These are phyloP conservation scores for Vitis riparia DNA, from an alignment of 164 flowering plant species.

Conservation along the genomic window DNA sequence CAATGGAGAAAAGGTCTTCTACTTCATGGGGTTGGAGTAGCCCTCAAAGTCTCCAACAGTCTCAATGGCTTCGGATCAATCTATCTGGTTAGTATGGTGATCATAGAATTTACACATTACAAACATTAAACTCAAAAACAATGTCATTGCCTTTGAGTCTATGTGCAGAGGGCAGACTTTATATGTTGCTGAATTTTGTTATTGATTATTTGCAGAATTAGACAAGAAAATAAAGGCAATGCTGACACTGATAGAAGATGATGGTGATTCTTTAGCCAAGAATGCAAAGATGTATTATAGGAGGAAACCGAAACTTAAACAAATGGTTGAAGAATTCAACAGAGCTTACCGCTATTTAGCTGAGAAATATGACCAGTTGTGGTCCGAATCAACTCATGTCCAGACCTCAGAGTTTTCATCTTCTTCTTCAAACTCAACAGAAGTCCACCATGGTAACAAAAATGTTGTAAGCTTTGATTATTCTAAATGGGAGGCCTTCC, in stretches of 20 bases:
- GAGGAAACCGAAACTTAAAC: conserved; percentile 12
- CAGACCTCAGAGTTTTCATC: conserved; percentile 15
- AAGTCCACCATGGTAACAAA: background rate
- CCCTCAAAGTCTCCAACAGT: conserved; percentile 16
- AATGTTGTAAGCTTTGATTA: background rate
- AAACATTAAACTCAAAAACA: too few relatives aligned
- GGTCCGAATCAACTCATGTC: conserved; percentile 4
- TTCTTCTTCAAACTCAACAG: conserved; percentile 13
- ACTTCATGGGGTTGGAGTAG: conserved; percentile 1
- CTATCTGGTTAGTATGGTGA: conserved; percentile 28
- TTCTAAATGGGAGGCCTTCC: conserved; percentile 11
- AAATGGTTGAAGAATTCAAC: conserved; percentile 38
- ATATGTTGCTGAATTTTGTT: too few relatives aligned
- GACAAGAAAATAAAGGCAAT: conserved; percentile 31
- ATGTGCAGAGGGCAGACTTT: too few relatives aligned
- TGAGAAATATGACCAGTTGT: conserved; percentile 27
- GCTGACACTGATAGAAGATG: conserved; percentile 30
- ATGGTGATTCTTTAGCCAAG: conserved; percentile 25
- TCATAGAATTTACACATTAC: too few relatives aligned
- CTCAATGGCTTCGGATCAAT: conserved; percentile 42
- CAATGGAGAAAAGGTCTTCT: conserved; percentile 7
- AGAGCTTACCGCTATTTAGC: conserved; percentile 33
- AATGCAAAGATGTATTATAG: conserved; percentile 14
- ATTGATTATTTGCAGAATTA: conserved; percentile 25
- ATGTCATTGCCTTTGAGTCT: too few relatives aligned